Base-by-base conservation (phyloP, 2,329 filamentous ascomycete genomes). In the Phaeosphaeriaceae sp. region DNA sequence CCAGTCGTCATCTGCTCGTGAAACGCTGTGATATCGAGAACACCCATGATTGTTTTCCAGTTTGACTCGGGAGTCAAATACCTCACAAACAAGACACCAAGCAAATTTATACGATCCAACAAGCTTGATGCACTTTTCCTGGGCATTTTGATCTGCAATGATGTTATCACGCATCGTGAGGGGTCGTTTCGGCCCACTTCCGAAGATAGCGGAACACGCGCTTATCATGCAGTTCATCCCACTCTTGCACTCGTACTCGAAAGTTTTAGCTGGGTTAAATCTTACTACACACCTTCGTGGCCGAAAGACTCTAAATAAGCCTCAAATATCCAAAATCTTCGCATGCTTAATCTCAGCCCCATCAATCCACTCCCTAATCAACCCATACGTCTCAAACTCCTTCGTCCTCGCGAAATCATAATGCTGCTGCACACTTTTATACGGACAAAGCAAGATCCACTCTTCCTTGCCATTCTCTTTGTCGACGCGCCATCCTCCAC, bases 401-500 rank as follows among this genome's bases (percentile, higher is more conserved):
- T 77, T 72, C 2, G 71, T 73, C 21, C 72, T 60, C 6, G 65
- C 70, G 65, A 81, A 82, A 0, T 55, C 66, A 10, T 55, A 19
- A 55, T 81, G 76, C 48, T 81, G 67, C 32, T 77, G 68, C 1
- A 78, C 67, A 11, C 65, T 63, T 3, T 68, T 67, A 79, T 80
- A 82, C 0, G 77, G 77, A 26, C 60, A 76, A 19, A 83, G 74
- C 0, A 82, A 44, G 2, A 83, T 76, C 64, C 78, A 82, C 49
- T 83, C 80, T 13, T 81, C 76, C 48, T 76, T 73, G 0, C 63
- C 61, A 2, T 59, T 63, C 9, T 72, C 72, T 10, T 67, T 67
- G 49, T 82, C 80, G 17, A 82, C 60, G 30, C 80, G 71, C 78
- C 77, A 82, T 0, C 79, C 79, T 13, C 77, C 76, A 11, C 70